Conservation (phyloP, 225 moss, liverwort and hornwort species). For the Neckera pumila region DNA sequence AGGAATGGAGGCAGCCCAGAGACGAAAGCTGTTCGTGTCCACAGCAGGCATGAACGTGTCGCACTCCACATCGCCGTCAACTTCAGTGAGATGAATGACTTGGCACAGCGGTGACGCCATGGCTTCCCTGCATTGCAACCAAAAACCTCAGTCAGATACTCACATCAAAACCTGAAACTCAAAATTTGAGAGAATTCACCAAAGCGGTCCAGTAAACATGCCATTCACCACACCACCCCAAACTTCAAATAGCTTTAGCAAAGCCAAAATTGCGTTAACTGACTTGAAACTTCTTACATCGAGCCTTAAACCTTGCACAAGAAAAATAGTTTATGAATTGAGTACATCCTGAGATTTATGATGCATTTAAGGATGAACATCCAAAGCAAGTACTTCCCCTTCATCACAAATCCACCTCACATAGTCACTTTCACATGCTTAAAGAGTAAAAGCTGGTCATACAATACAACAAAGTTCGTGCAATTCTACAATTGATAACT, state of each 20-base stretch:
- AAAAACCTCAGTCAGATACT: neutral
- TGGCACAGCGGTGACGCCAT: constrained; percentile 64
- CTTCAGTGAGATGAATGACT: constrained; percentile 74
- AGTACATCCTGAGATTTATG: neutral
- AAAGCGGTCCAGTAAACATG: neutral
- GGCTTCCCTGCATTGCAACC: constrained; percentile 39
- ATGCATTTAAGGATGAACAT: neutral
- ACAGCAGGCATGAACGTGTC: constrained; percentile 74
- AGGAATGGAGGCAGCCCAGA: constrained; percentile 71
- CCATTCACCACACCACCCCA: neutral
- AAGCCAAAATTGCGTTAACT: neutral
- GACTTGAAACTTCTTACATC: neutral
- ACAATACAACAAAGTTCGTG: neutral
- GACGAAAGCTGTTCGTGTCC: constrained; percentile 36
- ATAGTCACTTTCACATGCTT: neutral
- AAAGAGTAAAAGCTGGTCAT: neutral
- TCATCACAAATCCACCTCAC: neutral
- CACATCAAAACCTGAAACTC: neutral
- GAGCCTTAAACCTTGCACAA: neutral
- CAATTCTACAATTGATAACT: neutral
- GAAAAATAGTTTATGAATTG: neutral
- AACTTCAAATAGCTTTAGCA: neutral
- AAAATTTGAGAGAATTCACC: neutral
- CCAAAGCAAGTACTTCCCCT: neutral
- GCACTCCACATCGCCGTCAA: constrained; percentile 52